Percentiles rank a stretch among this genome's conserved stretches.
Evolutionary conservation across 495 filamentous ascomycete genomes (phyloP).

Genomic region (Halenospora varia): DNA sequence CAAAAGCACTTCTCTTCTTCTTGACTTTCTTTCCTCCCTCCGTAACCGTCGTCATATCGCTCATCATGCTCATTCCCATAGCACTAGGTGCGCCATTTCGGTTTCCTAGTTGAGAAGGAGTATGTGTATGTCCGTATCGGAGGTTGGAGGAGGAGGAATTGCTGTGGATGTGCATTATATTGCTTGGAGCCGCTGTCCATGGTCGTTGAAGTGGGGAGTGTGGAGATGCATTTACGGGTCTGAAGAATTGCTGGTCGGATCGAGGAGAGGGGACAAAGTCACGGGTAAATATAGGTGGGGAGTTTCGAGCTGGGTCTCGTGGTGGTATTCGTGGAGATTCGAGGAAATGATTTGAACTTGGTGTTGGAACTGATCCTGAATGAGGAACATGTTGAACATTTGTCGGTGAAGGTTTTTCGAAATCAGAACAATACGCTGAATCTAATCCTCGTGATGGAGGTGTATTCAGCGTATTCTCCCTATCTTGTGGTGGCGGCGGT

Average conservation of each 20-base stretch:
- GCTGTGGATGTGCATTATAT: conserved; percentile 23
- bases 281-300: conserved; percentile 22
- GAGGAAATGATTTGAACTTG: conserved; percentile 1
- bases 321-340: background rate
- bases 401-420: conserved; percentile 32
- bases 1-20: conserved; percentile 56
- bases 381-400: background rate
- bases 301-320: background rate
- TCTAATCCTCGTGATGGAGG: conserved; percentile 38
- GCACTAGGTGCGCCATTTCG: conserved; percentile 17
- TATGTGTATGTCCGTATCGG: conserved; percentile 31
- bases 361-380: background rate
- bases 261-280: conserved; percentile 43
- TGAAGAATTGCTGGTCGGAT: conserved; percentile 48
- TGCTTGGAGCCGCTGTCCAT: conserved; percentile 39
- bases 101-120: conserved; percentile 41
- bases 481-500: conserved; percentile 6
- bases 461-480: conserved; percentile 6
- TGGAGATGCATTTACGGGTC: conserved; percentile 48
- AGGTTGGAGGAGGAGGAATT: conserved; percentile 23
- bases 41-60: conserved; percentile 17
- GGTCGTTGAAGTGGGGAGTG: conserved; percentile 53
- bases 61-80: conserved; percentile 47
- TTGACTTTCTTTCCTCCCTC: conserved; percentile 37
- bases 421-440: conserved; percentile 49